These are phyloP conservation scores for Trichoderma sp. DNA, from an alignment of 2,329 filamentous ascomycete genomes.

Conservation along the genomic window DNA sequence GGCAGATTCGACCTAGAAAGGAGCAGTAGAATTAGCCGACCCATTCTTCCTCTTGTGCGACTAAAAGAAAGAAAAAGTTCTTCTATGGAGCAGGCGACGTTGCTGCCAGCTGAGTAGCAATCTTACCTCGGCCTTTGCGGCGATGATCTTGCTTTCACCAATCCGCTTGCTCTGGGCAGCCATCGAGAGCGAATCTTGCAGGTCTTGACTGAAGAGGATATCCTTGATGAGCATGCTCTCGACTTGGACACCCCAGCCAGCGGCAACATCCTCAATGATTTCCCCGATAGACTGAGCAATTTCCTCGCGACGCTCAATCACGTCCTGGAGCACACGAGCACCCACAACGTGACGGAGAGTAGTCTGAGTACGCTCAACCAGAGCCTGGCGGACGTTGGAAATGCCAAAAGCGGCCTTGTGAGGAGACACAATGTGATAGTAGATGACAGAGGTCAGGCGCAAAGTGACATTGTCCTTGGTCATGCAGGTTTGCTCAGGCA, in stretches of 20 bases:
- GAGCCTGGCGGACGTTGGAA: slow-evolving; percentile 88
- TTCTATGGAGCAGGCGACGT: background rate
- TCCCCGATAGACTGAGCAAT: slow-evolving; percentile 92
- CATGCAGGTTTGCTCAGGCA: slow-evolving; percentile 96
- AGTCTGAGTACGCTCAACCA: slow-evolving; percentile 96
- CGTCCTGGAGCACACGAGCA: slow-evolving; percentile 91
- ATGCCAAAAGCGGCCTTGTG: slow-evolving; percentile 98
- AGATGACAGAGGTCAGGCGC: slow-evolving; percentile 93
- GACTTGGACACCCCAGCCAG: slow-evolving; percentile 91
- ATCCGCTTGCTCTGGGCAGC: slow-evolving; percentile 98
- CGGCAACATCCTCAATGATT: slow-evolving; percentile 94
- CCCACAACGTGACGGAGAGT: slow-evolving; percentile 96
- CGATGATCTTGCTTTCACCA: slow-evolving; percentile 97
- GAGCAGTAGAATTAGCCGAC: slow-evolving; percentile 4
- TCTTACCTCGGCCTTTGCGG: slow-evolving; percentile 77
- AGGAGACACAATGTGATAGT: slow-evolving; percentile 94
- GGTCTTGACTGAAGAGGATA: slow-evolving; percentile 92
- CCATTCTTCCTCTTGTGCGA: background rate
- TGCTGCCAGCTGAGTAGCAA: background rate
- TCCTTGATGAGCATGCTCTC: slow-evolving; percentile 99
- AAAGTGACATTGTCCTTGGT: slow-evolving; percentile 99
- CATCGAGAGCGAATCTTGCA: slow-evolving; percentile 97
- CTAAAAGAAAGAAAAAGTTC: background rate
- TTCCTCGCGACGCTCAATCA: slow-evolving; percentile 97
- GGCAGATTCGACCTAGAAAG: slow-evolving; percentile 72